Conservation (phyloP, 1,284 basidiomycete genomes). For the Sphagnurus paluster region DNA sequence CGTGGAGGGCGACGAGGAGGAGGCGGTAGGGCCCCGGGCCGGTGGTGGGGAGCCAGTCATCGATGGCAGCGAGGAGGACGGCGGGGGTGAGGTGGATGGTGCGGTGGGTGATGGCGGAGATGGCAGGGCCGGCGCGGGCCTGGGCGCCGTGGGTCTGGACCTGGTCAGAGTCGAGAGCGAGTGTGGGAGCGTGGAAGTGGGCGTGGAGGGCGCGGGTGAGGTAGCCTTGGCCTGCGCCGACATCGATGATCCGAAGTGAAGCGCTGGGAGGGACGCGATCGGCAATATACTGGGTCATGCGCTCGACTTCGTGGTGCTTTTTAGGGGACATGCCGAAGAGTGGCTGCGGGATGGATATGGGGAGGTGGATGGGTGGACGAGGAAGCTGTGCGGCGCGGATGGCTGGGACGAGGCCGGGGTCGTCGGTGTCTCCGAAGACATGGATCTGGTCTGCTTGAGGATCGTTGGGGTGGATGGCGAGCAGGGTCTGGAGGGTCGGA, state of each 20-base stretch:
- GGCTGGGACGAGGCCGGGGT: constrained; percentile 14
- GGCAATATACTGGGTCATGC: constrained; percentile 35
- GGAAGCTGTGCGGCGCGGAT: constrained; percentile 24
- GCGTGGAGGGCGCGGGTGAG: constrained; percentile 37
- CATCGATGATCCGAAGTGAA: constrained; percentile 35
- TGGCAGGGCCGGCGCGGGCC: constrained; percentile 23
- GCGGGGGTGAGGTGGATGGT: constrained; percentile 50
- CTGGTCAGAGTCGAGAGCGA: constrained; percentile 38
- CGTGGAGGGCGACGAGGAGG: constrained; percentile 66
- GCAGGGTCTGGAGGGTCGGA: constrained; percentile 8
- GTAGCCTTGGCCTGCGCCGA: constrained; percentile 43
- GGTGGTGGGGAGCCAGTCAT: constrained; percentile 39
- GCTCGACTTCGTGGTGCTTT: constrained; percentile 37
- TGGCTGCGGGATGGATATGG: constrained; percentile 10
- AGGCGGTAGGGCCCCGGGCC: constrained; percentile 39
- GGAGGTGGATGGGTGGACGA: constrained; percentile 24
- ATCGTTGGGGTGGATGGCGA: constrained; percentile 20
- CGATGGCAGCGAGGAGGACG: constrained; percentile 38
- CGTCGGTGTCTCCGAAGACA: constrained; percentile 2
- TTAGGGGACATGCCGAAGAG: constrained; percentile 38
- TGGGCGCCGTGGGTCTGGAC: constrained; percentile 31
- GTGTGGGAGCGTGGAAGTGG: constrained; percentile 30
- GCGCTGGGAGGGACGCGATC: constrained; percentile 15
- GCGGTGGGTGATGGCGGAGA: constrained; percentile 43
- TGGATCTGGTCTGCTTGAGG: constrained; percentile 9